Evolutionary conservation across 1,284 basidiomycete species (phyloP), one percentile per base, ranked within the genome.

Genomic region (Rugosomyces carneus): DNA sequence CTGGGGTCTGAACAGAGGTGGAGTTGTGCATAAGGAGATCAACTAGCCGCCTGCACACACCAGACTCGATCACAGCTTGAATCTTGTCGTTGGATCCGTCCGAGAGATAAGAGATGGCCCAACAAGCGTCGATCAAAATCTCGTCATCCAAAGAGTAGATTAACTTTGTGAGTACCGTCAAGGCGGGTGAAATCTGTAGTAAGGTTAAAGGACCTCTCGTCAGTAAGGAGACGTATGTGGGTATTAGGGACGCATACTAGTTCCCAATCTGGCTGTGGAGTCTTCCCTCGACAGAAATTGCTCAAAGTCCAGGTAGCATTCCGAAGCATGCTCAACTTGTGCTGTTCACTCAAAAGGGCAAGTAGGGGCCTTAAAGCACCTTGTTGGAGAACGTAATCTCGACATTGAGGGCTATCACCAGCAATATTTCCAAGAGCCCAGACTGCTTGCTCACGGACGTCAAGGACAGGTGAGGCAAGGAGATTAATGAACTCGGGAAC

Each of bases 71-170:
- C 53, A 99, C 96, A 32, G 95, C 95, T 68, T 99, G 96, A 53
- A 99, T 99, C 76, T 99, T 99, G 70, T 99, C 96, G 65, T 97
- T 98, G 41, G 94, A 93, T 36, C 96, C 96, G 65, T 99, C 96
- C 1, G 96, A 99, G 27, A 99, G 85, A 71, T 99, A 99, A 21
- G 94, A 98, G 66, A 99, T 96, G 37, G 96, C 96, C 96, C 96
- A 99, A 77, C 96, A 99, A 23, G 96, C 96, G 66, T 99, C 96
- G 63, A 99, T 99, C 60, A 99, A 75, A 52, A 98, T 96, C 70
- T 99, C 96, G 62, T 99, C 95, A 64, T 99, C 96, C 61, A 97
- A 81, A 40, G 95, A 98, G 72, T 99, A 99, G 67, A 99, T 97
- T 59, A 99, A 75, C 71, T 99, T 99, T 50, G 94, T 97, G 54